Base-by-base conservation (phyloP, 2,329 filamentous ascomycete species). In the Penicillium hesseltinei region DNA sequence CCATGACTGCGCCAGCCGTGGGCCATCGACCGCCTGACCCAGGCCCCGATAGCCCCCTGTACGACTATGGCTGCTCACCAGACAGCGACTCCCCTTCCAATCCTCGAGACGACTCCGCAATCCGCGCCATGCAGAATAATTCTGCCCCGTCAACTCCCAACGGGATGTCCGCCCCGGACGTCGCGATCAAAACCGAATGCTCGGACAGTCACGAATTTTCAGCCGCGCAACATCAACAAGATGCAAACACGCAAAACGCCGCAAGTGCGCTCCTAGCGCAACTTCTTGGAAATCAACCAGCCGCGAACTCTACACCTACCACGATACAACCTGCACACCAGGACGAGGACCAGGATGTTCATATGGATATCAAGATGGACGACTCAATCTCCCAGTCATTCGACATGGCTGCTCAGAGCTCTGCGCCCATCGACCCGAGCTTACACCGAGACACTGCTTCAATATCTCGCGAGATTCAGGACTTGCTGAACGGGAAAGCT, bases 1-100 rank as follows among this genome's bases (percentile, higher is more conserved):
- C 75, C 73, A 76, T 77, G 75, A 76, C 74, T 70, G 75, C 75
- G 73, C 75, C 75, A 72, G 72, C 75, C 68, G 70, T 78, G 73
- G 74, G 75, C 68, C 75, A 75, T 74, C 71, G 71, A 66, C 75
- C 75, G 68, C 73, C 72, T 64, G 74, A 77, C 67, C 66, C 75
- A 67, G 74, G 73, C 60, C 69, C 71, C 60, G 71, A 75, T 61
- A 72, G 71, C 71, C 72, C 74, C 59, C 57, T 73, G 54, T 75
- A 74, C 68, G 73, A 76, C 62, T 75, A 74, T 71, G 66, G 68
- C 65, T 62, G 64, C 58, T 65, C 71, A 21, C 69, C 65, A 43
- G 58, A 67, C 56, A 53, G n/a, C n/a, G n/a, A 39, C 36, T 39
- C 69, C 58, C 68, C 69, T 64, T 68, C 62, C 61, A 61, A 62